Percentiles rank a stretch among this genome's conserved stretches.
Evolutionary conservation across 2,329 filamentous ascomycete genomes (phyloP).

Genomic region (Fusarium fujikuroi): DNA sequence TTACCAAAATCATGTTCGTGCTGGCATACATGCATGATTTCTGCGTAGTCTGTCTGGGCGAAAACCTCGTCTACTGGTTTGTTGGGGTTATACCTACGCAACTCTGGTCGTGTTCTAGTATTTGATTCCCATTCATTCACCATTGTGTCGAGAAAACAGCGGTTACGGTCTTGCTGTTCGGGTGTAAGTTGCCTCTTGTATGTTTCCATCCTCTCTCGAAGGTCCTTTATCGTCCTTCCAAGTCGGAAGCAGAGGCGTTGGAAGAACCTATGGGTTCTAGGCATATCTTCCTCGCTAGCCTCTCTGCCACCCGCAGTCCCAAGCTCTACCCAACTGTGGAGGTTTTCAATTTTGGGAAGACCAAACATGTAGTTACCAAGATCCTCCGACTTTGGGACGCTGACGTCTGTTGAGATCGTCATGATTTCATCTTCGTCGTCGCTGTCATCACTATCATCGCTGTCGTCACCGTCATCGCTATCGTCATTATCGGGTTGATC

Average conservation of each 20-base stretch:
- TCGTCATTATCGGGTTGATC: background rate
- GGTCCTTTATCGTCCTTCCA: constrained; percentile 47
- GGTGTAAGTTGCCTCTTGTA: constrained; percentile 18
- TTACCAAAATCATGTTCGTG: constrained; percentile 32
- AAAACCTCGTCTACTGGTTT: background rate
- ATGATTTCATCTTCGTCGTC: constrained; percentile 5
- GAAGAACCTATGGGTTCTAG: constrained; percentile 34
- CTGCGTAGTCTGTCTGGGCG: constrained; percentile 35
- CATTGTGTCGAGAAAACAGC: constrained; percentile 21
- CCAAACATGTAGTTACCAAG: constrained; percentile 18
- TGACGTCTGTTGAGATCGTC: constrained; percentile 28
- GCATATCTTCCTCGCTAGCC: background rate
- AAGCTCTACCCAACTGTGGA: constrained; percentile 9
- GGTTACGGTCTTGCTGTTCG: constrained; percentile 12
- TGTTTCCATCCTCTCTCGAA: constrained; percentile 9
- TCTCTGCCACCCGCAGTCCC: background rate
- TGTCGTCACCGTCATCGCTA: background rate
- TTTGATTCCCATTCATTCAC: constrained; percentile 30
- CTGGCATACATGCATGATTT: constrained; percentile 50
- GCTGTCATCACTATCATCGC: background rate
- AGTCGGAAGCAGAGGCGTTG: constrained; percentile 52
- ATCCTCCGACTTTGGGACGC: constrained; percentile 12
- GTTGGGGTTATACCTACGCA: constrained; percentile 20
- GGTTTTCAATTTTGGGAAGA: constrained; percentile 30
- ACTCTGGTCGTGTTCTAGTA: constrained; percentile 26